Percentiles rank a stretch among this genome's conserved stretches.
Conservation (phyloP, 768 basidiomycete species). For the Dacryopinax spathularia region DNA sequence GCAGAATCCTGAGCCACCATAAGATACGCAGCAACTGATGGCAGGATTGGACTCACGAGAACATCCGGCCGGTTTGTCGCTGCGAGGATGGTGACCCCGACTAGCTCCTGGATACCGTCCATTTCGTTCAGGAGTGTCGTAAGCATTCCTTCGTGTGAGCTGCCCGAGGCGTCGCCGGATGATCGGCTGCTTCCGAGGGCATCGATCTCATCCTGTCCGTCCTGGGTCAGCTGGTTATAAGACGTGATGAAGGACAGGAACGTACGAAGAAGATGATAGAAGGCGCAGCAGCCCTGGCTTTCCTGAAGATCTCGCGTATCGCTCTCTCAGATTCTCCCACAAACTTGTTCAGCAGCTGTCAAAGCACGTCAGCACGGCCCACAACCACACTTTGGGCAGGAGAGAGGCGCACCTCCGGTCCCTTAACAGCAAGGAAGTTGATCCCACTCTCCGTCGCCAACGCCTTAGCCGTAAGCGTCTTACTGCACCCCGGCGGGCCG, state of each 20-base stretch:
- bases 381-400: neutral
- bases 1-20: conserved; percentile 61
- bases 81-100: conserved; percentile 89
- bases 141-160: conserved; percentile 69
- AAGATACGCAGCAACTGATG: neutral
- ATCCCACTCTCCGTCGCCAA: conserved; percentile 87
- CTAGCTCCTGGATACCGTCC: conserved; percentile 92
- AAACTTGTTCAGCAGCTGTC: conserved; percentile 86
- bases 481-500: conserved; percentile 95
- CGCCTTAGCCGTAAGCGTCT: conserved; percentile 83
- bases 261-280: conserved; percentile 93
- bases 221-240: neutral
- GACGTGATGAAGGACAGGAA: conserved; percentile 10
- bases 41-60: conserved; percentile 60
- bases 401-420: conserved; percentile 61
- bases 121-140: conserved; percentile 93
- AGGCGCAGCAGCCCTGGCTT: conserved; percentile 84
- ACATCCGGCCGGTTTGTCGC: conserved; percentile 92
- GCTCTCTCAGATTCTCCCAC: conserved; percentile 95
- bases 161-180: conserved; percentile 36
- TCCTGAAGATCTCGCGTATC: conserved; percentile 87
- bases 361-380: neutral
- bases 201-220: conserved; percentile 82
- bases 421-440: conserved; percentile 94
- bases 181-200: conserved; percentile 72